Base-by-base conservation (phyloP, 1,284 basidiomycete species). In the Apiotrichum siamense region DNA sequence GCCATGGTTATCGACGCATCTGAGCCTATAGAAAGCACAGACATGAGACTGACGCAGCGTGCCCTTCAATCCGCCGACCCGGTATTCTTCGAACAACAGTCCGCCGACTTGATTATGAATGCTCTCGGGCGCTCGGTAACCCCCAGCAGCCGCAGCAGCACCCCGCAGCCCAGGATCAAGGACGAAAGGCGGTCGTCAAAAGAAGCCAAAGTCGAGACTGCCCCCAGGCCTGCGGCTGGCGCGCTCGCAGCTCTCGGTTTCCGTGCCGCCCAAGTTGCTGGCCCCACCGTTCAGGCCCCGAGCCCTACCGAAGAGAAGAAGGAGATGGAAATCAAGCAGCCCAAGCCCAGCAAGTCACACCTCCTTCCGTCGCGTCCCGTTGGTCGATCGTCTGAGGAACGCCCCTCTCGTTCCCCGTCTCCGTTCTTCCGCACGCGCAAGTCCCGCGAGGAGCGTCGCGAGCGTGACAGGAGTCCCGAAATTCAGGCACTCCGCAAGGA, bases 401-500 rank as follows among this genome's bases (percentile, higher is more conserved):
- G 42, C n/a, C 39, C 42, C 17, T 48, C 62, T 7, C 63, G 73
- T 12, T 64, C 67, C 7, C 66, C 69, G 2, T 66, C 62, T 35
- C 73, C 73, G 0, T 74, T 75, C 61, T 75, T 75, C 61, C 62
- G 69, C 27, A 70, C 66, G 3, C 55, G 70, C 23, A 58, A 65
- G 20, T 62, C 63, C 1, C 60, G 73, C 39, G 67, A 71, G 38
- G 61, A 70, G 44, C 62, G 63, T 1, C 50, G 67, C 9, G 63
- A 62, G 11, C 48, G 48, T 12, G 85, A 87, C 26, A 69, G 79
- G 4, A 86, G 84, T 15, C 86, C 87, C 0, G 79, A 81, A 12
- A 83, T 87, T 18, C 79, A 82, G 40, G 82, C 87, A 1, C 78
- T 91, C 50, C 56, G 53, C 25, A 82, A 83, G 20, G 80, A 83